A percentile compares a stretch with the other conserved stretches of the same genome.
These are phyloP conservation scores for Claviceps lovelessii DNA, from an alignment of 2,329 filamentous ascomycete species.

Conservation along the genomic window DNA sequence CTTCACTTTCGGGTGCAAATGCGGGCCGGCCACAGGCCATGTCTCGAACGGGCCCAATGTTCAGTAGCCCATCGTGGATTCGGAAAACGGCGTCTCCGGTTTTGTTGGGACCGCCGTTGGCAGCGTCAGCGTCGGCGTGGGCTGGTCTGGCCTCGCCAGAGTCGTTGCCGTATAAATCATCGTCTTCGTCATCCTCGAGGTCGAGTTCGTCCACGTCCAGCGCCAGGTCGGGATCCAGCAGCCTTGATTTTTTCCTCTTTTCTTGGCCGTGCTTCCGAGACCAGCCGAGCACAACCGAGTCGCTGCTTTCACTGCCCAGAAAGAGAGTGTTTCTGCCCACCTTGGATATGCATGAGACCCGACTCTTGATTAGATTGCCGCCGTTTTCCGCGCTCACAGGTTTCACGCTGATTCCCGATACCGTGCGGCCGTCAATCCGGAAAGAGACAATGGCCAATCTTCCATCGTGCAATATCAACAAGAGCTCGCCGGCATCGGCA, in stretches of 20 bases:
- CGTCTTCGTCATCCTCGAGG: slow-evolving; percentile 48
- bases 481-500: slow-evolving; percentile 62
- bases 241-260: slow-evolving; percentile 49
- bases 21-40: slow-evolving; percentile 51
- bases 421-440: slow-evolving; percentile 75
- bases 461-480: slow-evolving; percentile 69
- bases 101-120: slow-evolving; percentile 27
- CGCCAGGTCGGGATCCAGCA: slow-evolving; percentile 38
- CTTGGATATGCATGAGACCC: slow-evolving; percentile 54
- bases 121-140: slow-evolving; percentile 12
- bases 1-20: slow-evolving; percentile 28
- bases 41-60: slow-evolving; percentile 65
- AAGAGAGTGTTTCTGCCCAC: slow-evolving; percentile 61
- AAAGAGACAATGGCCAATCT: slow-evolving; percentile 64
- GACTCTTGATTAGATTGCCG: slow-evolving; percentile 44
- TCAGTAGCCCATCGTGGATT: slow-evolving; percentile 62
- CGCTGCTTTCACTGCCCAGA: slow-evolving; percentile 68
- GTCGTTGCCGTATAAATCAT: slow-evolving; percentile 46
- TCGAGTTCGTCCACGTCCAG: slow-evolving; percentile 38
- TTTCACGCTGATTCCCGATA: slow-evolving; percentile 70
- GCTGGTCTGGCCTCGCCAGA: slow-evolving; percentile 45
- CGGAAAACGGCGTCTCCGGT: slow-evolving; percentile 57
- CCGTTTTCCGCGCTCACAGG: slow-evolving; percentile 48
- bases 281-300: slow-evolving; percentile 75
- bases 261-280: slow-evolving; percentile 49